A percentile compares a stretch with the other conserved stretches of the same genome.
Conservation (phyloP, 208 protist species). For the Leishmania guyanensis region DNA sequence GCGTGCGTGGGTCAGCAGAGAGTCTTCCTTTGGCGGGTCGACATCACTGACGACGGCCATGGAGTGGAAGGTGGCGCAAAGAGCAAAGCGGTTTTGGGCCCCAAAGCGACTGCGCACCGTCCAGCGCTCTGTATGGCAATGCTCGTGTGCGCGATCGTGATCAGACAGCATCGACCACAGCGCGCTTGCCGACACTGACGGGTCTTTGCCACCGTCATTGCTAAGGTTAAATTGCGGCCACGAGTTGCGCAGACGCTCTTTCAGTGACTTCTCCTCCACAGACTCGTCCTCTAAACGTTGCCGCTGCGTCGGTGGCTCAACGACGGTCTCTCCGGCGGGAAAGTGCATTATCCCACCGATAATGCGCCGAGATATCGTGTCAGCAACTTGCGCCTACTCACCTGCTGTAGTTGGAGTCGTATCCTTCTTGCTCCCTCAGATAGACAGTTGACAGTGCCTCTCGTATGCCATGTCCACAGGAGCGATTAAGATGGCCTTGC, state of each 20-base stretch:
- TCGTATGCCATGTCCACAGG: not conserved
- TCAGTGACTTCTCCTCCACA: slow-evolving; percentile 31
- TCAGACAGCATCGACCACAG: slow-evolving; percentile 37
- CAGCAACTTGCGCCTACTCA: not conserved
- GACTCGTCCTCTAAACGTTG: slow-evolving; percentile 33
- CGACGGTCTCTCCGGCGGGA: not conserved
- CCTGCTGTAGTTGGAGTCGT: not conserved
- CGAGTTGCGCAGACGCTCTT: slow-evolving; percentile 35
- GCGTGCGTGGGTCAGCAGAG: slow-evolving; percentile 27
- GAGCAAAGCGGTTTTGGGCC: slow-evolving; percentile 39
- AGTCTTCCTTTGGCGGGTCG: slow-evolving; percentile 27
- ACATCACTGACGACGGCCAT: slow-evolving; percentile 48
- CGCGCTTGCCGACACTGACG: slow-evolving; percentile 13
- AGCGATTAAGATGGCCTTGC: not conserved
- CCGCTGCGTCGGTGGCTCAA: slow-evolving; percentile 21
- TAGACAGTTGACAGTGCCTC: not conserved
- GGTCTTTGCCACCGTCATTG: not conserved
- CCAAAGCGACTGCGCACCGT: slow-evolving; percentile 46
- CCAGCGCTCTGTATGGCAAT: slow-evolving; percentile 51
- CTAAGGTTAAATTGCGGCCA: slow-evolving; percentile 34
- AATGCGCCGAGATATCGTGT: not conserved
- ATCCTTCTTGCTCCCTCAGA: not conserved
- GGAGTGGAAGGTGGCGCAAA: slow-evolving; percentile 45
- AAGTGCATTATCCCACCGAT: slow-evolving; percentile 21
- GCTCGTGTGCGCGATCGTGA: slow-evolving; percentile 45